Base-by-base conservation (phyloP, 257 asterid genomes). In the Solanum paucissectum region DNA sequence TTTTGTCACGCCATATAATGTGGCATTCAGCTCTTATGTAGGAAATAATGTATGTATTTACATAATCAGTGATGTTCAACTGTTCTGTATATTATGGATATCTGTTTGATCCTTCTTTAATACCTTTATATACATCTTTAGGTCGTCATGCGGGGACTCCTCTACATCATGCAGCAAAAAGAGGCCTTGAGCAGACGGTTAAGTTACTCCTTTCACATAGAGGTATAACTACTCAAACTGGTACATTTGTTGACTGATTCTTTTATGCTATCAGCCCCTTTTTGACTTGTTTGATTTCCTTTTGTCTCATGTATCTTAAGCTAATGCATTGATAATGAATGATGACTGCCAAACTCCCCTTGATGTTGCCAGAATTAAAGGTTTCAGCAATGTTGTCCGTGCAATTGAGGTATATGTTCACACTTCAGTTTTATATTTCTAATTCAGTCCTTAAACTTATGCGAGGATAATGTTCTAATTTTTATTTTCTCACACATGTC, bases 91-190 rank as follows among this genome's bases (percentile, higher is more conserved):
- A 12, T 42, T 13, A 44, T 52, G n/a, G 86, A 76, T 77, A 34
- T 74, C 83, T 87, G 44, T 7, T 49, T 36, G 71, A 49, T 87
- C 87, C 64, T 75, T 83, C 85, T 82, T 88, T 44, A 79, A 25
- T 7, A 49, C 86, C 71, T 52, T 32, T 82, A 29, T 40, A 44
- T 23, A 25, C 88, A 37, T 85, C 66, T 90, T 75, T 91, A 97
- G 99, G 99, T 77, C 96, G 93, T 20, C 94, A 93, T 85, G 98
- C 96, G 49, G 99, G 99, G 75, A 95, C 99, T 86, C 98, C 99
- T 58, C 90, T 97, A 71, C 99, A 97, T 91, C 98, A 96, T 93
- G 99, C 99, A 92, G 97, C 99, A 64, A 94, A 94, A 94, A 94
- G 99, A 89, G 98, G 99, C 55, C 99, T 96, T 84, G 97, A 95